phyloP scores from a whole-genome alignment of 1,139 yeast species.

The Meyerozyma smithsonii region DNA sequence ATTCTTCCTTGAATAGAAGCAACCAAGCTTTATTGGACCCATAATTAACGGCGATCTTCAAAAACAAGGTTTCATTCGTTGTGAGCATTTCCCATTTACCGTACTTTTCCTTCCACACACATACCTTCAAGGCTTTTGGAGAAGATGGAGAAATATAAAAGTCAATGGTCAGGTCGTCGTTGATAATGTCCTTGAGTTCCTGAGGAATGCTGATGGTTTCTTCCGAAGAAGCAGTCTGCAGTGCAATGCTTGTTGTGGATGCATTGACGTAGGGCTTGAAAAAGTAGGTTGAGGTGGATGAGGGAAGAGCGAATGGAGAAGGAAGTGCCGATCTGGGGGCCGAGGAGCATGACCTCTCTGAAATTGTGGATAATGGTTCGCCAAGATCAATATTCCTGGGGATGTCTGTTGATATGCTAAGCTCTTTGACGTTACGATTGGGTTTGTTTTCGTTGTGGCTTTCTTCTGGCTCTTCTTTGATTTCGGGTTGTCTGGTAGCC shows the following conservation, averaged over 20 bases:
- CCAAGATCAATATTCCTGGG: conserved; percentile 2
- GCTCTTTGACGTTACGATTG: neutral
- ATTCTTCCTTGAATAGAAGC: conserved; percentile 39
- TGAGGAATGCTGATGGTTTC: conserved; percentile 27
- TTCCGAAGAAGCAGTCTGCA: conserved; percentile 6
- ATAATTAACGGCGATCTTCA: conserved; percentile 37
- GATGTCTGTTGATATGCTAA: neutral
- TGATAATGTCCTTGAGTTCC: conserved; percentile 33
- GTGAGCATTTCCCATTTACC: conserved; percentile 49
- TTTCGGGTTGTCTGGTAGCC: neutral
- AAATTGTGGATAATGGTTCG: conserved; percentile 6
- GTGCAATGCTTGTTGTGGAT: conserved; percentile 9
- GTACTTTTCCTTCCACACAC: conserved; percentile 40
- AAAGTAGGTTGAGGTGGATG: conserved; percentile 40
- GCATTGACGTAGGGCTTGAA: conserved; percentile 27
- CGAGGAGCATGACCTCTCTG: conserved; percentile 7
- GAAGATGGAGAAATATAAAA: conserved; percentile 32
- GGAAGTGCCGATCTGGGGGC: conserved; percentile 20
- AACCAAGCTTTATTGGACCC: conserved; percentile 33
- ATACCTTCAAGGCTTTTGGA: conserved; percentile 35
- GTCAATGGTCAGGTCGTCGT: conserved; percentile 37
- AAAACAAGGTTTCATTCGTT: conserved; percentile 29
- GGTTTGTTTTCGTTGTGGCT: neutral
- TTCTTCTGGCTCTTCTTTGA: neutral
- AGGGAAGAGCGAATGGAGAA: conserved; percentile 43